Evolutionary conservation across 139 green algal genomes (phyloP).

Genomic region (Chlorella sp.): DNA sequence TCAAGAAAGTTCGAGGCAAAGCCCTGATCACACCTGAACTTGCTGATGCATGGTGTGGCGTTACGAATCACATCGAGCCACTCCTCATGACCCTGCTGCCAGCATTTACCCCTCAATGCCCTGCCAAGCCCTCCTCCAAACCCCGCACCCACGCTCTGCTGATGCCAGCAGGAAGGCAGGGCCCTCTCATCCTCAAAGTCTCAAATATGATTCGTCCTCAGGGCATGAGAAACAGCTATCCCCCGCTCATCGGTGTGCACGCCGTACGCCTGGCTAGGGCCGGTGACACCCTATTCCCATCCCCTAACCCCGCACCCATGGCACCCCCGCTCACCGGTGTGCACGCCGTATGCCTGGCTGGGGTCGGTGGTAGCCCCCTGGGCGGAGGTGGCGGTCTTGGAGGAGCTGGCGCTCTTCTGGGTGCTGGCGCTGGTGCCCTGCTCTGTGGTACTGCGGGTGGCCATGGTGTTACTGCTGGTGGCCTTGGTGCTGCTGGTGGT

Average conservation of each 20-base stretch:
- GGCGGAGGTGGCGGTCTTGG: neutral
- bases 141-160: too few species aligned
- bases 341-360: slow-evolving; percentile 21
- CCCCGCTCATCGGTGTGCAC: slow-evolving; percentile 12
- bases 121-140: too few species aligned
- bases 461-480: neutral
- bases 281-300: too few species aligned
- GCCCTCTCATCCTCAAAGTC: too few species aligned
- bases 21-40: neutral
- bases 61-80: too few species aligned
- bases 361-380: neutral
- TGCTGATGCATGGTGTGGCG: neutral
- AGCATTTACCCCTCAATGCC: too few species aligned
- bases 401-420: neutral
- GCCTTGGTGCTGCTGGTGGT: neutral
- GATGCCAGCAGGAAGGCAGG: too few species aligned
- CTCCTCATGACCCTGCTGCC: too few species aligned
- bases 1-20: neutral
- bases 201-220: too few species aligned
- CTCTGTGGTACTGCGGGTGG: neutral
- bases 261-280: slow-evolving; percentile 6
- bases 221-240: too few species aligned
- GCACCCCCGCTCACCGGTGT: neutral
- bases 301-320: neutral
- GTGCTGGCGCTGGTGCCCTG: neutral